Evolutionary conservation across 2,329 filamentous ascomycete species (phyloP), one percentile per base, ranked within the genome.

Genomic region (Penicillium occitanis): DNA sequence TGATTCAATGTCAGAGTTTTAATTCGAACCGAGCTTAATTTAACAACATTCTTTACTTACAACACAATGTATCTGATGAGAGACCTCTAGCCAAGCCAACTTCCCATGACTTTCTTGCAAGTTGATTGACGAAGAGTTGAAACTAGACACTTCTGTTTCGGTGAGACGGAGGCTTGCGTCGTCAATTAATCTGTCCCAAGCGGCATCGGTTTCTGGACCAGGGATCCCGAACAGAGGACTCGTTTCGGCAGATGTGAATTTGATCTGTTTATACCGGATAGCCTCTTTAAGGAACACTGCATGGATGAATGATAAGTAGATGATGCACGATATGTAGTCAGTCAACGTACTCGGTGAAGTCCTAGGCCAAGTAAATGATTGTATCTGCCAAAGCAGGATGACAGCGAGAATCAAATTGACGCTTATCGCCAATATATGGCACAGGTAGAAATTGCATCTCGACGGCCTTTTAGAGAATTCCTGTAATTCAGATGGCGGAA

Each of bases 171-270:
- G 50, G 28, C 61, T 64, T 48, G 61, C 61, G 19, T 64, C 50
- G 37, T 64, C 61, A 35, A 64, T 25, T 6, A 64, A 50, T 11
- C 48, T 58, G 28, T 64, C 35, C 61, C 61, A 64, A 14, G 61
- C 48, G 51, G 37, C 35, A 64, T 64, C 61, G 4, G 46, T 64
- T 44, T 46, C 17, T n/a, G 50, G 50, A 37, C 50, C 28, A 33
- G 61, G 61, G 19, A 37, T 25, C 25, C 61, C 61, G 30, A 30
- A 25, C 14, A 64, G 61, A 22, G n/a, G 37, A 57, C 30, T 57
- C n/a, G 40, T 22, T 17, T 35, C 50, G 11, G 61, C 30, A 11
- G 35, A 46, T 14, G 14, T 48, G 25, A 64, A 64, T 1, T 13
- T 42, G 25, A 42, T 46, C 17, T 48, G 40, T 37, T 64, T 64